Conservation (phyloP, 495 filamentous ascomycete species). For the Penicillium fimorum region DNA sequence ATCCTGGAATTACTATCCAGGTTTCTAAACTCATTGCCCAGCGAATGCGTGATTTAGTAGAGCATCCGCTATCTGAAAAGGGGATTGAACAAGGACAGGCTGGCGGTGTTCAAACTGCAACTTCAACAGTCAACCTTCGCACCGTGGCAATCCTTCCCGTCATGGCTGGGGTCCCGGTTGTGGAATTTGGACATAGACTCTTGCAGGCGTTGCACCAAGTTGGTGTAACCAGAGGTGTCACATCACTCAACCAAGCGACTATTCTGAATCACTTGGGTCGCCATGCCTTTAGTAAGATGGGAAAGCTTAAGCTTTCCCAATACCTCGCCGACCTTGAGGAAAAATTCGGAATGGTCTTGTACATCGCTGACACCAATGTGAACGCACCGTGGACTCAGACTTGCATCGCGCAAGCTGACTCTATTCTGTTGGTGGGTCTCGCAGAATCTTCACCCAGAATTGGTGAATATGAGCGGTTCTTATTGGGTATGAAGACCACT, state of each 20-base stretch:
- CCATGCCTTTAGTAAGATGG: slow-evolving; percentile 96
- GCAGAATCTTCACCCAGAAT: slow-evolving; percentile 87
- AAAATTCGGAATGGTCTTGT: slow-evolving; percentile 92
- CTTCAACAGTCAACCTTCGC: slow-evolving; percentile 86
- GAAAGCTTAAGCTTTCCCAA: slow-evolving; percentile 91
- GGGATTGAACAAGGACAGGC: slow-evolving; percentile 55
- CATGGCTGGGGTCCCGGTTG: slow-evolving; percentile 86
- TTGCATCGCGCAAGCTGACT: slow-evolving; percentile 94
- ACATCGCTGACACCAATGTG: slow-evolving; percentile 95
- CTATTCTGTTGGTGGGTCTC: slow-evolving; percentile 86
- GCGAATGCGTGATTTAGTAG: slow-evolving; percentile 84
- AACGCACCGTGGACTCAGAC: slow-evolving; percentile 98
- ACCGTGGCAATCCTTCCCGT: slow-evolving; percentile 92
- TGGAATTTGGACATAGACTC: slow-evolving; percentile 90
- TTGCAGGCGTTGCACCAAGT: slow-evolving; percentile 85
- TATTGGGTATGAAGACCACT: slow-evolving; percentile 96
- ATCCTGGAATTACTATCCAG: slow-evolving; percentile 97
- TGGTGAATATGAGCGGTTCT: slow-evolving; percentile 93
- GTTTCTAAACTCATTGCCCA: slow-evolving; percentile 98
- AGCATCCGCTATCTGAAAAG: slow-evolving; percentile 72
- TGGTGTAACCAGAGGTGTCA: slow-evolving; percentile 83
- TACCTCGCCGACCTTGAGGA: slow-evolving; percentile 97
- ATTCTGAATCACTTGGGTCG: slow-evolving; percentile 92
- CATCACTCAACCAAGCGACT: slow-evolving; percentile 86
- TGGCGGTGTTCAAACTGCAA: slow-evolving; percentile 64